These are phyloP conservation scores for Zarea fungicola DNA, from an alignment of 2,329 filamentous ascomycete genomes.

Conservation along the genomic window DNA sequence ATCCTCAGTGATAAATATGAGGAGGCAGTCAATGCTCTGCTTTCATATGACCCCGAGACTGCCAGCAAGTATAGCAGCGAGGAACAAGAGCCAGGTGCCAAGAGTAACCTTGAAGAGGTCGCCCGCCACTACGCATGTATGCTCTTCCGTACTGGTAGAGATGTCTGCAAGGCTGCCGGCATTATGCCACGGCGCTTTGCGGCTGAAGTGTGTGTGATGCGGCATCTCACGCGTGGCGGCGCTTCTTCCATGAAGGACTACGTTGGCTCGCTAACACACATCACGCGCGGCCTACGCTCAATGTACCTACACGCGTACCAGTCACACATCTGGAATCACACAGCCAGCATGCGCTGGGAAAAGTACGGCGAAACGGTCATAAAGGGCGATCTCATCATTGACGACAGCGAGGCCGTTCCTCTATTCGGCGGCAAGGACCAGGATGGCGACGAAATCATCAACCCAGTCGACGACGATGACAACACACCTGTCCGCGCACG, in stretches of 20 bases:
- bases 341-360: conserved; percentile 74
- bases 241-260: conserved; percentile 58
- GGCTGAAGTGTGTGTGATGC: conserved; percentile 73
- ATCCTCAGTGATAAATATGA: conserved; percentile 79
- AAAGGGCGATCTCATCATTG: conserved; percentile 77
- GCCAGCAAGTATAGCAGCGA: conserved; percentile 39
- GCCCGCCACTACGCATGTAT: conserved; percentile 74
- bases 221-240: conserved; percentile 58
- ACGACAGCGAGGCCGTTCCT: conserved; percentile 29
- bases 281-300: conserved; percentile 74
- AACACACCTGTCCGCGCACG: conserved; percentile 55
- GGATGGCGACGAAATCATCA: conserved; percentile 44
- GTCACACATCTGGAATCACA: conserved; percentile 88
- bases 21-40: conserved; percentile 70
- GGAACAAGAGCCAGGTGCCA: conserved; percentile 44
- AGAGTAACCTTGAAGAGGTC: conserved; percentile 68
- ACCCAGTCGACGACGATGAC: conserved; percentile 36
- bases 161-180: conserved; percentile 55
- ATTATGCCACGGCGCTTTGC: conserved; percentile 74
- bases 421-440: conserved; percentile 55
- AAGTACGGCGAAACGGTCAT: conserved; percentile 68
- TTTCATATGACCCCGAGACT: conserved; percentile 64
- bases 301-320: conserved; percentile 99
- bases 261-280: conserved; percentile 71
- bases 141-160: conserved; percentile 60